These are phyloP conservation scores for Phytophthora fragariaefolia DNA, from an alignment of 352 stramenopile species.

Conservation along the genomic window DNA sequence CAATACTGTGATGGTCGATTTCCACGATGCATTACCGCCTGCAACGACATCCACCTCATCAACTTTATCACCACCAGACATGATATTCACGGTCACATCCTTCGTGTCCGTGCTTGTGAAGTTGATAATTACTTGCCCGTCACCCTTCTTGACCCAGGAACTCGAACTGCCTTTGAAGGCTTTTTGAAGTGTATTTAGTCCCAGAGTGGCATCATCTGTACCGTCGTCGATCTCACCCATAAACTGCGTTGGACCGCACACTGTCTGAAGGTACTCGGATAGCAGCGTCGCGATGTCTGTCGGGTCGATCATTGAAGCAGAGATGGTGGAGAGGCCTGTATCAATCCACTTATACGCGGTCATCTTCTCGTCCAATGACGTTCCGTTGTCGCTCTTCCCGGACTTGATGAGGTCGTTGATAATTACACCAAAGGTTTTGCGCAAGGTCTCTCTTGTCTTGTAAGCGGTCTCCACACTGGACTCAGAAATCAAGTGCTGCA, in stretches of 20 bases:
- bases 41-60: conserved; percentile 44
- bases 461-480: conserved; percentile 30
- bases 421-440: conserved; percentile 56
- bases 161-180: conserved; percentile 51
- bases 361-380: conserved; percentile 33
- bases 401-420: conserved; percentile 57
- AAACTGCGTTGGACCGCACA: conserved; percentile 56
- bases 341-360: conserved; percentile 41
- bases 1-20: conserved; percentile 41
- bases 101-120: conserved; percentile 53
- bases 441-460: conserved; percentile 49
- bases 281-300: conserved; percentile 52
- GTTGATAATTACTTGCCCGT: conserved; percentile 45
- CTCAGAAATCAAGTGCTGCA: conserved; percentile 34
- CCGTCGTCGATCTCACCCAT: conserved; percentile 57
- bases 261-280: conserved; percentile 59
- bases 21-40: conserved; percentile 43
- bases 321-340: conserved; percentile 1
- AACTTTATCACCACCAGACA: conserved; percentile 49
- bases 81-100: conserved; percentile 54
- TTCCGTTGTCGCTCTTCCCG: conserved; percentile 43
- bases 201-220: conserved; percentile 38
- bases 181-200: conserved; percentile 42
- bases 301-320: too few relatives aligned
- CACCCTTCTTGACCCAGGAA: conserved; percentile 47